phyloP scores from a whole-genome alignment of 2,329 filamentous ascomycete species.

The Nemania sp. region DNA sequence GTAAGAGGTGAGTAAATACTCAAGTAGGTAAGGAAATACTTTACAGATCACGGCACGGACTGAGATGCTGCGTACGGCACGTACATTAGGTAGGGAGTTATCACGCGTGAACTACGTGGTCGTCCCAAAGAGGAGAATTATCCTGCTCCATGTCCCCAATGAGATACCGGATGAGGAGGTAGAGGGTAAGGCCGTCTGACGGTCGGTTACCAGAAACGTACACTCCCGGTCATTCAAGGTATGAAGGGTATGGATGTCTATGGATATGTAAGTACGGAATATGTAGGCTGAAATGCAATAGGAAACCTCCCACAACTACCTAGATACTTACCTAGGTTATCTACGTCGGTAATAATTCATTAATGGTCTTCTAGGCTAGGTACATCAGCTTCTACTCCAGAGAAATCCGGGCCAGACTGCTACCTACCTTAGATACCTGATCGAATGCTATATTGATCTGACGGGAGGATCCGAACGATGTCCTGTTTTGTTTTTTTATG shows the following conservation, averaged over 20 bases:
- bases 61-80: not conserved
- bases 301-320: no score
- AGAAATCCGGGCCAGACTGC: not conserved
- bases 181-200: not conserved
- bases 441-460: constrained; percentile 5
- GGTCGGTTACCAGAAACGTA: not conserved
- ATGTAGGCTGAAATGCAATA: not conserved
- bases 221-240: not conserved
- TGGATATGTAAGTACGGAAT: not conserved
- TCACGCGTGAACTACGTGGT: constrained; percentile 34
- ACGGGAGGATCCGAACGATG: constrained; percentile 16
- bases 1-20: no score
- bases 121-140: constrained; percentile 19
- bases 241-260: no score
- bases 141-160: not conserved
- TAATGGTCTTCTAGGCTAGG: not conserved
- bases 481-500: not conserved
- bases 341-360: no score
- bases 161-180: not conserved
- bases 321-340: no score
- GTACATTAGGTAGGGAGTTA: not conserved
- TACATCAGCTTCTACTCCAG: not conserved
- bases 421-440: no score
- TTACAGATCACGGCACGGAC: not conserved
- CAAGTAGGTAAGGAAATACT: no score